Percentiles rank a stretch among this genome's conserved stretches.
These are phyloP conservation scores for Salvia miltiorrhiza DNA, from an alignment of 257 asterid species.

Conservation along the genomic window DNA sequence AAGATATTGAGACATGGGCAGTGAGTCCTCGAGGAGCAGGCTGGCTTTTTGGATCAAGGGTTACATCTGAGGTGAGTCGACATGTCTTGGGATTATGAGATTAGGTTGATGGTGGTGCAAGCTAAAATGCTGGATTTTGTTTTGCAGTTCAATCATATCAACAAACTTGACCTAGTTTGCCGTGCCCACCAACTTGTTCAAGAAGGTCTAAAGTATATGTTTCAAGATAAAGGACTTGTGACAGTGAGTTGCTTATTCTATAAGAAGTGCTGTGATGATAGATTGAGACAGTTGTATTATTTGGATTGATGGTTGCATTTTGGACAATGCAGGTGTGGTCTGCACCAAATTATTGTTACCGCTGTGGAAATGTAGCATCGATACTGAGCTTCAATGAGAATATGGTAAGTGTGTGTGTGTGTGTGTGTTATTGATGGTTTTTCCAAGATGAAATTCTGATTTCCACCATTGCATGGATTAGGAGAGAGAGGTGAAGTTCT, in stretches of 20 bases:
- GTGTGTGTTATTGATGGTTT: not conserved
- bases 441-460: not conserved
- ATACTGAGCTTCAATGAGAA: constrained; percentile 95
- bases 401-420: constrained; percentile 50
- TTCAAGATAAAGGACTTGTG: constrained; percentile 97
- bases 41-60: constrained; percentile 99
- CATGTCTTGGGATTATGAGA: not conserved
- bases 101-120: not conserved
- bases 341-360: constrained; percentile 97
- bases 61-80: constrained; percentile 78
- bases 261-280: not conserved
- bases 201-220: constrained; percentile 97
- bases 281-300: not conserved
- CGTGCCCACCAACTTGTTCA: constrained; percentile 99
- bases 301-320: constrained; percentile 16
- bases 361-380: constrained; percentile 98
- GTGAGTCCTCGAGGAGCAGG: constrained; percentile 99
- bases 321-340: constrained; percentile 84
- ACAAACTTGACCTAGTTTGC: constrained; percentile 91
- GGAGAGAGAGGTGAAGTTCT: constrained; percentile 98
- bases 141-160: constrained; percentile 91
- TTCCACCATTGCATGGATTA: constrained; percentile 13
- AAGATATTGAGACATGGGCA: constrained; percentile 99
- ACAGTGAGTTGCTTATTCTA: constrained; percentile 65
- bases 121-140: not conserved